Conservation (phyloP, 768 basidiomycete genomes). For the Suillus sp. region DNA sequence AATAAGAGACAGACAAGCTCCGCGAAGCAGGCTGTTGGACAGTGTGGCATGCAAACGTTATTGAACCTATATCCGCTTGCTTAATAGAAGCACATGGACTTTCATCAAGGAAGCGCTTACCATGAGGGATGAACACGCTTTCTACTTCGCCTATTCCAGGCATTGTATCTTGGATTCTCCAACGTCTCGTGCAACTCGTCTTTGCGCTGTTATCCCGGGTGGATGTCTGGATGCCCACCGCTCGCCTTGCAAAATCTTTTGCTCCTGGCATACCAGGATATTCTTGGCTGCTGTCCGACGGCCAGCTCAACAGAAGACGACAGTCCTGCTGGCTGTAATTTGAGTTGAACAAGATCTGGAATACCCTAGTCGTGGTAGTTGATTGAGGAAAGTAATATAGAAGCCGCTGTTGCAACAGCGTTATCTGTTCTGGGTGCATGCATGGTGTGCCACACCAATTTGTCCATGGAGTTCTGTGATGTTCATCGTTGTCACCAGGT, state of each 20-base stretch:
- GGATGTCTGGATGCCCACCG: constrained; percentile 60
- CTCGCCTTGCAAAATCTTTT: constrained; percentile 57
- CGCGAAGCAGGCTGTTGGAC: constrained; percentile 31
- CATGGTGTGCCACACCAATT: constrained; percentile 86
- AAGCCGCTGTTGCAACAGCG: constrained; percentile 61
- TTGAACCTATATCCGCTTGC: constrained; percentile 29
- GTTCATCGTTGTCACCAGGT: constrained; percentile 73
- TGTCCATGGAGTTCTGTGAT: constrained; percentile 73
- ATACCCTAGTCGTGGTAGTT: constrained; percentile 60
- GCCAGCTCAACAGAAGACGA: constrained; percentile 72
- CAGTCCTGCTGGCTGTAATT: constrained; percentile 43
- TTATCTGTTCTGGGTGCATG: constrained; percentile 58
- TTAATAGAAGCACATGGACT: constrained; percentile 33
- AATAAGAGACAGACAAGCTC: constrained; percentile 19
- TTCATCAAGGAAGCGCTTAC: constrained; percentile 50
- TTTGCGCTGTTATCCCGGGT: constrained; percentile 68
- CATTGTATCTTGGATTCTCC: constrained; percentile 71
- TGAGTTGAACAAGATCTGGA: constrained; percentile 73
- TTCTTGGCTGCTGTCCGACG: constrained; percentile 54
- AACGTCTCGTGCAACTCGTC: constrained; percentile 85
- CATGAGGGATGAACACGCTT: constrained; percentile 90
- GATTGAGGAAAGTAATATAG: constrained; percentile 54
- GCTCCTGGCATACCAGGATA: constrained; percentile 44
- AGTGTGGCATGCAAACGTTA: constrained; percentile 44
- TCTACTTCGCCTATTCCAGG: constrained; percentile 69